phyloP scores from a whole-genome alignment of 305 asterid genomes.

The Ilex paraguariensis region DNA sequence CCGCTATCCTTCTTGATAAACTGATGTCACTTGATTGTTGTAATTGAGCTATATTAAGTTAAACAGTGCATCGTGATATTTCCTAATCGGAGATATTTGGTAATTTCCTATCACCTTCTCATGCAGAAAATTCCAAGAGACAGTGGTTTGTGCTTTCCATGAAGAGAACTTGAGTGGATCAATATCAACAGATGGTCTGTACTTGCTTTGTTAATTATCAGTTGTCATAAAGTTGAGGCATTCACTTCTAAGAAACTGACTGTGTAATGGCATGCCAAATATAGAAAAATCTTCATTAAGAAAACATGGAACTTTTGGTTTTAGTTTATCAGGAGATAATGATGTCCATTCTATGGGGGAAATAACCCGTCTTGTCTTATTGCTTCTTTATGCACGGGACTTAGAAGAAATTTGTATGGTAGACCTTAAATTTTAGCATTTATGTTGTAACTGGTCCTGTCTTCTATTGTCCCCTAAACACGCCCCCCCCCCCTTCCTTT shows the following conservation, averaged over 20 bases:
- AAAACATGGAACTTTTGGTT: background rate
- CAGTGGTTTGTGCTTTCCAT: slow-evolving; percentile 23
- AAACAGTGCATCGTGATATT: background rate
- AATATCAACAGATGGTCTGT: slow-evolving; percentile 32
- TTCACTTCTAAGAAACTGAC: too few species aligned
- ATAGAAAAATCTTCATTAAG: background rate
- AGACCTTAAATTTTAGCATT: background rate
- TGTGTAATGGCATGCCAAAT: background rate
- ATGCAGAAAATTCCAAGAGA: slow-evolving; percentile 62
- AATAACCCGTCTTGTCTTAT: too few species aligned
- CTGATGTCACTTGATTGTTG: too few species aligned
- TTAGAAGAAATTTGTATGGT: too few species aligned
- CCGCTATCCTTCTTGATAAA: too few species aligned
- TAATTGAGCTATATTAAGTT: too few species aligned
- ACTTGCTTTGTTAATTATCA: background rate
- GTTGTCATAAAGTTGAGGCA: background rate
- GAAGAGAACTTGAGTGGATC: slow-evolving; percentile 26
- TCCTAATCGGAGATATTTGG: background rate
- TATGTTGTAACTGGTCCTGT: background rate
- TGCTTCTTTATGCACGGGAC: too few species aligned
- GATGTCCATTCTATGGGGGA: too few species aligned
- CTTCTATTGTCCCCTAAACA: background rate
- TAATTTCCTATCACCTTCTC: slow-evolving; percentile 11
- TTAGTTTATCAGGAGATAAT: background rate
- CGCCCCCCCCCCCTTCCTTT: background rate